Evolutionary conservation across 1,139 yeast species (phyloP), one percentile per base, ranked within the genome.

Genomic region (Suhomyces bokatorum): DNA sequence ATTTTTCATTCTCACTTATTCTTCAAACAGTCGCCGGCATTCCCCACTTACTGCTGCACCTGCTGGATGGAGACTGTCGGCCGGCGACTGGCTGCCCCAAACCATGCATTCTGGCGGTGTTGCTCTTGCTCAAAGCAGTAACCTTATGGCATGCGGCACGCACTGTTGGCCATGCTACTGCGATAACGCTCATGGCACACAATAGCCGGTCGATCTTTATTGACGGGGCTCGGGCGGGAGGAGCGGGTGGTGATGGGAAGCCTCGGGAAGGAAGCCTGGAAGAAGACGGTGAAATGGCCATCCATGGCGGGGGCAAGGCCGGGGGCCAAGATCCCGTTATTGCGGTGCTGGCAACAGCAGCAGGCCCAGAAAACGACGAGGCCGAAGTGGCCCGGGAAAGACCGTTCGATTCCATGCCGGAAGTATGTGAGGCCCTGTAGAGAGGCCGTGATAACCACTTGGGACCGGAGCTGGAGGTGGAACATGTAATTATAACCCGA

Each of bases 401-500:
- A 12, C 29, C 29, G n/a, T 3, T 7, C n/a, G 29, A 10, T 26
- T 26, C 29, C n/a, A 12, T n/a, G 12, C 4, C 29, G 29, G 29
- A 26, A 26, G 29, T 26, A 26, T 26, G 29, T 26, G 29, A 12
- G 29, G n/a, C n/a, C n/a, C n/a, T n/a, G 24, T 7, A 10, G 29
- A n/a, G 29, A 11, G 12, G n/a, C 3, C 6, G 29, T 26, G 29
- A 26, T 26, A 26, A 11, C 29, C 29, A 20, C 24, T 20, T 20
- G n/a, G n/a, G n/a, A n/a, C 12, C 29, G 29, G 29, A 26, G 29
- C 29, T 11, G 29, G 29, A 26, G 24, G 20, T 9, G 29, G 29
- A 26, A n/a, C 29, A 11, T 4, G 12, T n/a, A 34, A 29, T 32
- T 37, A 32, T 37, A 32, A 12, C 46, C 47, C 34, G 14, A 32